A percentile compares a stretch with the other conserved stretches of the same genome.
phyloP scores from a whole-genome alignment of 1,139 yeast species.

The Taphrina wiesneri region DNA sequence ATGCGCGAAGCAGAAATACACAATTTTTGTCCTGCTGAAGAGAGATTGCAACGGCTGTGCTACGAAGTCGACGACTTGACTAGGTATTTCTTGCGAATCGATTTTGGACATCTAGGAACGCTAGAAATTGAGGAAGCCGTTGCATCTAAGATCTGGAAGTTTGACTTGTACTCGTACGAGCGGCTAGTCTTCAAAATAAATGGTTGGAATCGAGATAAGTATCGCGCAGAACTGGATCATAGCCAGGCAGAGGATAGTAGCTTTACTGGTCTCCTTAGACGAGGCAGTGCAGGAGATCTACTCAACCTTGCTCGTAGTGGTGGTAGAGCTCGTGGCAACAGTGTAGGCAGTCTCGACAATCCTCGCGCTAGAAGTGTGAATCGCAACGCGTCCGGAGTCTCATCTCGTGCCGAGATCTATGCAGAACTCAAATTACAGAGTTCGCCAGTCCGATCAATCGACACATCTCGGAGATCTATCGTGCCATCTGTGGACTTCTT shows the following conservation, averaged over 20 bases:
- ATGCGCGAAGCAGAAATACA: slow-evolving; percentile 18
- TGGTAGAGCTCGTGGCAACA: slow-evolving; percentile 18
- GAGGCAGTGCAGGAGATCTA: slow-evolving; percentile 31
- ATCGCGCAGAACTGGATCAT: background rate
- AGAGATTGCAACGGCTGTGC: slow-evolving; percentile 26
- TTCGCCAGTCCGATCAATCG: background rate
- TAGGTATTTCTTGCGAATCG: background rate
- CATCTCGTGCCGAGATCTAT: background rate
- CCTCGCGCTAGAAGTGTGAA: background rate
- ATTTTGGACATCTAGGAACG: background rate
- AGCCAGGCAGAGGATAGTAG: slow-evolving; percentile 3
- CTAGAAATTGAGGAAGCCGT: slow-evolving; percentile 12
- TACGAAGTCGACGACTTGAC: slow-evolving; percentile 21
- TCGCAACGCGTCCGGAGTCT: background rate
- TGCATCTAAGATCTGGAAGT: slow-evolving; percentile 3
- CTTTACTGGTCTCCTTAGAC: slow-evolving; percentile 12
- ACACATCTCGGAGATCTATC: background rate
- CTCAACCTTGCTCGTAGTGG: slow-evolving; percentile 9
- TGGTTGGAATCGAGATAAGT: background rate
- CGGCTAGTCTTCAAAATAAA: slow-evolving; percentile 7
- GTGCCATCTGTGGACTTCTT: background rate
- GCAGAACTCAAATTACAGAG: background rate
- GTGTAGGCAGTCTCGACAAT: slow-evolving; percentile 22
- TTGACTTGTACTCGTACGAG: slow-evolving; percentile 19
- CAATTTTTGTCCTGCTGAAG: slow-evolving; percentile 30